Evolutionary conservation across 2,329 filamentous ascomycete species (phyloP), one percentile per base, ranked within the genome.

Genomic region (Apiospora malaysiana): DNA sequence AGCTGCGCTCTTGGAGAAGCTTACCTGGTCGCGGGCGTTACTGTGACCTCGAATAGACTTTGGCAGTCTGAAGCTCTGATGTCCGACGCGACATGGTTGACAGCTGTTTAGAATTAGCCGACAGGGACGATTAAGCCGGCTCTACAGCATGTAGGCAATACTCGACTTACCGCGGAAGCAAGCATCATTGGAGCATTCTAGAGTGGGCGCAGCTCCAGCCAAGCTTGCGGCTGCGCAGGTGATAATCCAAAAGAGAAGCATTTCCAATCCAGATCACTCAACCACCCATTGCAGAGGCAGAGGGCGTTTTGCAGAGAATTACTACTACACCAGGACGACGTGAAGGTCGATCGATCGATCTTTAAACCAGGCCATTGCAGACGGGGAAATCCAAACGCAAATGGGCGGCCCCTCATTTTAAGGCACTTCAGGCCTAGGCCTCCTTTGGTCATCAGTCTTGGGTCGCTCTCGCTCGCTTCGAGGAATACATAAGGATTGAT

Each of bases 21-120:
- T 14, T 56, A 72, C 71, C 66, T 68, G 37, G 69, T 70, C 32
- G 71, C 47, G 23, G 71, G 71, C 5, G 69, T 72, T 14, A 69
- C 32, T 16, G 71, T 70, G 42, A 51, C 66, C 47, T 66, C 46
- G 37, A 72, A 66, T 9, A 72, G 66, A 21, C 42, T 49, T 43
- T 66, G 32, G 66, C 71, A 72, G 27, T 72, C 71, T 21, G 69
- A 70, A 16, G 40, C 59, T 37, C 69, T 42, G 23, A 45, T 42
- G 21, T 42, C 66, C 32, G 66, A 59, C 12, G 71, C 56, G 5
- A 56, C 71, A 32, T 68, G n/a, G 42, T 43, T 66, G 66, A 72
- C 69, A n/a, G 69, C 71, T 63, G 37, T 63, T 40, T 40, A n/a
- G 18, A 63, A 32, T 63, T 63, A 63, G 56, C 56, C 32, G 10